These are phyloP conservation scores for Yamadazyma diospyri DNA, from an alignment of 1,139 yeast genomes.

Conservation along the genomic window DNA sequence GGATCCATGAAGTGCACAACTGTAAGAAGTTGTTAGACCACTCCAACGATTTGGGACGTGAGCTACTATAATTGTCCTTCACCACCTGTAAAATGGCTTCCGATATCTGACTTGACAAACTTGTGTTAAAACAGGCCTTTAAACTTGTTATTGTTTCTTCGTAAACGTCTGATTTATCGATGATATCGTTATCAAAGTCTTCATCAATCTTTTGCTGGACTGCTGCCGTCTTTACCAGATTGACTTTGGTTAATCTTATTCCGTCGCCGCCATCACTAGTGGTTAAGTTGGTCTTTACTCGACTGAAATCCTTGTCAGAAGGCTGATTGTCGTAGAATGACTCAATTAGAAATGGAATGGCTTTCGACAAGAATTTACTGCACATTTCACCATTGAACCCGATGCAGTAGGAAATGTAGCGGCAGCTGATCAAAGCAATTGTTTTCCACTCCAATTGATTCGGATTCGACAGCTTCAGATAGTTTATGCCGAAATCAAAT, in stretches of 20 bases:
- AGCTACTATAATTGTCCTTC: constrained; percentile 14
- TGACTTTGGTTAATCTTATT: constrained; percentile 24
- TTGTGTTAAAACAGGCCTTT: constrained; percentile 48
- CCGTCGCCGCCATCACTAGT: constrained; percentile 17
- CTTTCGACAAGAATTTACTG: constrained; percentile 31
- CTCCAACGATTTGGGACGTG: constrained; percentile 19
- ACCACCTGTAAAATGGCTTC: constrained; percentile 46
- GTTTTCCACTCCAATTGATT: constrained; percentile 48
- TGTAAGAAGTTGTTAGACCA: constrained; percentile 64
- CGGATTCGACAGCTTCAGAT: constrained; percentile 23
- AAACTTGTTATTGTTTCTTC: constrained; percentile 44
- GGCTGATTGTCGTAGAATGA: constrained; percentile 21
- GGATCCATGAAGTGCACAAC: constrained; percentile 73
- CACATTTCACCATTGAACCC: constrained; percentile 39
- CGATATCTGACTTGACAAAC: constrained; percentile 46
- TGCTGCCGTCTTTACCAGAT: constrained; percentile 23
- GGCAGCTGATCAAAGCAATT: constrained; percentile 43
- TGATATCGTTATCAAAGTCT: constrained; percentile 29
- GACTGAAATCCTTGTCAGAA: constrained; percentile 16
- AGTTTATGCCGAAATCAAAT: constrained; percentile 21
- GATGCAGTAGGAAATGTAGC: constrained; percentile 41
- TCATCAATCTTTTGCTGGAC: constrained; percentile 21
- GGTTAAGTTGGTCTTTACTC: constrained; percentile 15
- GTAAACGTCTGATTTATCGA: constrained; percentile 24
- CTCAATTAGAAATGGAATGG: constrained; percentile 41